Evolutionary conservation across 2,329 filamentous ascomycete genomes (phyloP), one percentile per base, ranked within the genome.

Genomic region (Ophiostoma sp.): DNA sequence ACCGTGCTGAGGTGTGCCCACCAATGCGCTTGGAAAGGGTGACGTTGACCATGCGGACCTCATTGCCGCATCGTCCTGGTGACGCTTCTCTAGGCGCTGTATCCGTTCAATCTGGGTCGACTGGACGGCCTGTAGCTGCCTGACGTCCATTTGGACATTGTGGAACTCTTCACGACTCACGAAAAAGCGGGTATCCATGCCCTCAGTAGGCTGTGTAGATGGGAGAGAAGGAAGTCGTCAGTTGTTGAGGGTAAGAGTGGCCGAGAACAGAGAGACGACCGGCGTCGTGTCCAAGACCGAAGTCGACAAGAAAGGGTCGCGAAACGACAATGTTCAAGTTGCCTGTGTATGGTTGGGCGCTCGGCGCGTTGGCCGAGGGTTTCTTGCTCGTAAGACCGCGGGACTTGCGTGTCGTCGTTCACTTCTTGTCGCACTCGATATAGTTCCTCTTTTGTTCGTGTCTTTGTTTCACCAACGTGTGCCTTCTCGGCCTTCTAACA

Each of bases 31-130:
- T n/a, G 95, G 94, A 80, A 98, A 98, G 19, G 95, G 95, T 72
- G 95, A 97, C 76, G 92, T 91, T 68, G 89, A 89, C 96, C 96
- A 99, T 73, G 97, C 92, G 75, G 93, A 97, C 82, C 95, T 97
- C 74, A 92, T 82, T 42, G 88, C 87, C 69, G 88, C 88, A 82
- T 92, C 89, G 77, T 91, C 90, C 45, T 89, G 89, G 79, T 91
- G 89, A 64, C 89, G 89, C 78, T 90, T 90, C 80, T 92, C 90
- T 70, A 92, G 81, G 75, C 88, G 84, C 74, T 87, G 81, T 71
- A 92, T 80, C 79, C 90, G 84, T 76, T 92, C 90, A 73, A 87
- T 85, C 81, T 92, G 89, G 78, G 85, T 87, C 76, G 83, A 86
- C 80, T 91, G 90, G 75, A 88, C 84, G 79, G 87, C 85, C 78